Evolutionary conservation across 2,329 filamentous ascomycete genomes (phyloP).

Genomic region (Fusarium sp.): DNA sequence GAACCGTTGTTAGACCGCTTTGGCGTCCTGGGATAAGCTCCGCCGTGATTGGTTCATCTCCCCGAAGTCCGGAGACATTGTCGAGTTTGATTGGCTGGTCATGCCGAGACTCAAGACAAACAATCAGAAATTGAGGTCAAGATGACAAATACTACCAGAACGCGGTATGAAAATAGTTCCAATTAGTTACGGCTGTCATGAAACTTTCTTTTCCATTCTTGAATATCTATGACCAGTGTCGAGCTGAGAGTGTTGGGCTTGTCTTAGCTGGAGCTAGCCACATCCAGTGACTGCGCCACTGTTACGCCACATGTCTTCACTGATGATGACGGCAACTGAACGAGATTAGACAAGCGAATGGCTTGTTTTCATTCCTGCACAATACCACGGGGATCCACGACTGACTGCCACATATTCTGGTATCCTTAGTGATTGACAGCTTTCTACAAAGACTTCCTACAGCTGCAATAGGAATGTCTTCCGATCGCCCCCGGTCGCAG

Average conservation of each 20-base stretch:
- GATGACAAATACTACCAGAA: background rate
- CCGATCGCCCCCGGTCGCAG: background rate
- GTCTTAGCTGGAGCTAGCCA: background rate
- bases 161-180: background rate
- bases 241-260: background rate
- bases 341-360: background rate
- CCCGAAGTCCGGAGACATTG: accelerated
- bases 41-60: background rate
- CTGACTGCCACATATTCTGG: accelerated
- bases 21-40: accelerated
- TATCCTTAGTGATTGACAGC: accelerated
- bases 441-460: accelerated
- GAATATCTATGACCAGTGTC: background rate
- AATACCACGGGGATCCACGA: background rate
- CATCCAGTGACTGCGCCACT: background rate
- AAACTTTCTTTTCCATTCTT: background rate
- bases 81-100: background rate
- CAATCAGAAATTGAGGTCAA: background rate
- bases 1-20: background rate
- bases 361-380: background rate
- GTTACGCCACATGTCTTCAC: background rate
- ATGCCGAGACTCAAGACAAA: background rate
- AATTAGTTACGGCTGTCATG: background rate
- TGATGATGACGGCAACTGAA: background rate
- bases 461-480: background rate